Percentiles rank a stretch among this genome's conserved stretches.
Conservation (phyloP, 768 basidiomycete species). For the Xerocomellus dryophilus region DNA sequence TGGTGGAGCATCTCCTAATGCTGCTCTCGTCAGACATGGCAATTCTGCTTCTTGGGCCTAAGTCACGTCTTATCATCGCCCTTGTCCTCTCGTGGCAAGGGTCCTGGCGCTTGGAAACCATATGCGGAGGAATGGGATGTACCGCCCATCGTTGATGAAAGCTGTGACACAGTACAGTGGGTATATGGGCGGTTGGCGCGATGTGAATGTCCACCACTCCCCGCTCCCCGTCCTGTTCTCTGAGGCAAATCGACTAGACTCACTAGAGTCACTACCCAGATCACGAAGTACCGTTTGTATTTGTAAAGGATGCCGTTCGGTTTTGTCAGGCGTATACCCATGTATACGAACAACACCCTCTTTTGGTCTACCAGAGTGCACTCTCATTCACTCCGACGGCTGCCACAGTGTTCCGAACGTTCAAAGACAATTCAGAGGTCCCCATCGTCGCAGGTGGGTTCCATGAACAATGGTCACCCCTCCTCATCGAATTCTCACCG, state of each 20-base stretch:
- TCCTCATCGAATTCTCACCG: constrained; percentile 28
- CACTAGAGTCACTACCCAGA: constrained; percentile 1
- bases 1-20: neutral
- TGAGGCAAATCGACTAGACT: constrained; percentile 10
- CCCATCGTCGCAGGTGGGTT: constrained; percentile 29
- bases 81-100: constrained; percentile 88
- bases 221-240: neutral
- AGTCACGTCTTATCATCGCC: constrained; percentile 65
- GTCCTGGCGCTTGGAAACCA: constrained; percentile 76
- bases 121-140: constrained; percentile 80
- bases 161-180: constrained; percentile 21
- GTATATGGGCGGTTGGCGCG: constrained; percentile 10
- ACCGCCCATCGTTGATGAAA: constrained; percentile 45
- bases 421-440: constrained; percentile 23
- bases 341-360: constrained; percentile 33
- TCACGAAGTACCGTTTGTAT: constrained; percentile 17
- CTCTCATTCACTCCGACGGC: constrained; percentile 32
- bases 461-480: constrained; percentile 31
- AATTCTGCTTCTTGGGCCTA: constrained; percentile 72
- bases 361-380: constrained; percentile 32
- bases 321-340: constrained; percentile 32
- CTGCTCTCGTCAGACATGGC: constrained; percentile 58
- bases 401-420: constrained; percentile 23
- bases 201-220: constrained; percentile 11
- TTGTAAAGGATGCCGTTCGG: constrained; percentile 28